A percentile compares a stretch with the other conserved stretches of the same genome.
Evolutionary conservation across 768 basidiomycete species (phyloP).

Genomic region (Cystofilobasidium macerans): DNA sequence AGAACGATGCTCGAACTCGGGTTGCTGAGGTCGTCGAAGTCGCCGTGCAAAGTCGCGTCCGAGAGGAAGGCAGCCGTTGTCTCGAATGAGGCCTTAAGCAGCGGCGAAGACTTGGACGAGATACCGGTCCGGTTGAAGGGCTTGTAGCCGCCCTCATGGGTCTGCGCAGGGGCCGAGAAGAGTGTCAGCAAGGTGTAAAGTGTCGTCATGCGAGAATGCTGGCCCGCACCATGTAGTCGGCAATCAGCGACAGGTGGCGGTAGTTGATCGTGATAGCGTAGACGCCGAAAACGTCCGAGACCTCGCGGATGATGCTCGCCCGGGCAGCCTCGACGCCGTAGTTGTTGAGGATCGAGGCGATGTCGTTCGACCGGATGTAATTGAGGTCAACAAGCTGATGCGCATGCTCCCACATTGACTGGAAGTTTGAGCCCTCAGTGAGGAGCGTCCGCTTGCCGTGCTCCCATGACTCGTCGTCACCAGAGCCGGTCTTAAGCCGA

Average conservation of each 20-base stretch:
- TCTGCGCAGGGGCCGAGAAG: conserved; percentile 48
- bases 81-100: conserved; percentile 95
- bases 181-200: neutral
- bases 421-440: conserved; percentile 89
- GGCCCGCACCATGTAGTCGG: conserved; percentile 94
- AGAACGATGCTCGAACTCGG: conserved; percentile 58
- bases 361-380: conserved; percentile 84
- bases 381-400: conserved; percentile 56
- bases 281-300: conserved; percentile 79
- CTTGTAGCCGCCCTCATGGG: conserved; percentile 94
- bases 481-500: conserved; percentile 19
- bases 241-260: conserved; percentile 89
- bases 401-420: conserved; percentile 63
- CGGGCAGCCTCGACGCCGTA: conserved; percentile 98
- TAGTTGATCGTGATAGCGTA: conserved; percentile 91
- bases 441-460: conserved; percentile 47
- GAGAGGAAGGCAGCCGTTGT: conserved; percentile 88
- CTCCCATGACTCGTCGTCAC: conserved; percentile 26
- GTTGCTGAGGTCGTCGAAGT: conserved; percentile 82
- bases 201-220: neutral
- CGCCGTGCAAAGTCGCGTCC: conserved; percentile 85
- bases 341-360: conserved; percentile 76
- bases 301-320: conserved; percentile 76
- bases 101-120: conserved; percentile 80
- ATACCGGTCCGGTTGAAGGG: conserved; percentile 97